Percentiles rank a stretch among this genome's conserved stretches.
These are phyloP conservation scores for Nicotiana otophora DNA, from an alignment of 257 asterid genomes.

Conservation along the genomic window DNA sequence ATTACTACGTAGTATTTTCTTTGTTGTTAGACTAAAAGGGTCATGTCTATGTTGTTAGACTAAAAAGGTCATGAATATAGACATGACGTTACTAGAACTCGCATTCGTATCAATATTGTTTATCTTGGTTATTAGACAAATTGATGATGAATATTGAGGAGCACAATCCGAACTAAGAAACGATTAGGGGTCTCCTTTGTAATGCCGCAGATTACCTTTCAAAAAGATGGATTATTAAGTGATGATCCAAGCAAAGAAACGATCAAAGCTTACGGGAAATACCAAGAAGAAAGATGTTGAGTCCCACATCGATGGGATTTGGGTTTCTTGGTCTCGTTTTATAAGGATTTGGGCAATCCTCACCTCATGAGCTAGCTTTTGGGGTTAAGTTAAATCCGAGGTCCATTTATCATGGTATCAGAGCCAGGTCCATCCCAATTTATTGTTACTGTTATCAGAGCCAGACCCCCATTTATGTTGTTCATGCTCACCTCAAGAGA, in stretches of 20 bases:
- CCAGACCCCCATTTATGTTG: no score
- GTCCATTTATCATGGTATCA: no score
- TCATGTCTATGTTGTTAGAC: neutral
- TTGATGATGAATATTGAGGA: neutral
- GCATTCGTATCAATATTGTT: neutral
- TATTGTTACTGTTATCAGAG: no score
- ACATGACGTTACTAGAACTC: neutral
- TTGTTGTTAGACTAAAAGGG: neutral
- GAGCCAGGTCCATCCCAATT: no score
- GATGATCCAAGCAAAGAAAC: neutral
- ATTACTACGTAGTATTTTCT: neutral
- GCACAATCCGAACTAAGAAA: neutral
- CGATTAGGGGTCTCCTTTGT: neutral
- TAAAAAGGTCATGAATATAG: neutral
- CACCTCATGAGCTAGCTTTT: no score
- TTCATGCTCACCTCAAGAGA: no score
- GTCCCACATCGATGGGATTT: no score
- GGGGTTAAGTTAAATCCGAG: no score
- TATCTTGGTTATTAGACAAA: neutral
- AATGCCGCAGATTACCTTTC: no score
- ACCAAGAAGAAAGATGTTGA: neutral
- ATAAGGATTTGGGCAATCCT: no score
- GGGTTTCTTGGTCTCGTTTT: no score
- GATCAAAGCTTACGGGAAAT: neutral
- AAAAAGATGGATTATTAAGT: neutral